A percentile compares a stretch with the other conserved stretches of the same genome.
These are phyloP conservation scores for Kwoniella shivajii DNA, from an alignment of 1,284 basidiomycete species.

Conservation along the genomic window DNA sequence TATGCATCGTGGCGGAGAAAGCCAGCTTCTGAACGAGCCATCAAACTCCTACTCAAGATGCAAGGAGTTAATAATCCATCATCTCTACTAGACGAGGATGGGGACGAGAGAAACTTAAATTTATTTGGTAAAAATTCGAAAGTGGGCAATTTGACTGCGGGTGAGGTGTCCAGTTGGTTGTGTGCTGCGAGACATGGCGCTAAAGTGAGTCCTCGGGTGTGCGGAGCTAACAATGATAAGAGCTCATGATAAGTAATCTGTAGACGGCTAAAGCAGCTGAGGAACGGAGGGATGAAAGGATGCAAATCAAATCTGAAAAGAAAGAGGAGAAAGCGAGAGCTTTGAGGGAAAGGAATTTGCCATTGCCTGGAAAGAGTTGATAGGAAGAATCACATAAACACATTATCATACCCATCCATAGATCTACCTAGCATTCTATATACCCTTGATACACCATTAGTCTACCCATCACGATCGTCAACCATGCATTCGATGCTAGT, in stretches of 20 bases:
- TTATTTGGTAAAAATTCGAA: constrained; percentile 25
- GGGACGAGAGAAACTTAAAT: constrained; percentile 8
- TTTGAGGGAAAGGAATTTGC: constrained; percentile 16
- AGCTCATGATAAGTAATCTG: background rate
- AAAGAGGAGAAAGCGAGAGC: constrained; percentile 22
- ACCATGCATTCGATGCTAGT: no score
- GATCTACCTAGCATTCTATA: no score
- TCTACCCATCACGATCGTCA: no score
- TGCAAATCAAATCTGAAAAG: constrained; percentile 1
- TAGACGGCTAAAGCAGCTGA: constrained; percentile 15
- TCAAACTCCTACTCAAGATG: constrained; percentile 64
- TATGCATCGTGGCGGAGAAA: constrained; percentile 72
- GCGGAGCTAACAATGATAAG: background rate
- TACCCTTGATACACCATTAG: no score
- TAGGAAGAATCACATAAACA: no score
- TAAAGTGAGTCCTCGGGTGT: constrained; percentile 20
- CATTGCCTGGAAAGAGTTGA: no score
- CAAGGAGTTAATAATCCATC: constrained; percentile 34
- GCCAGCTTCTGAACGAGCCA: constrained; percentile 69
- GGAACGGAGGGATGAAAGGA: constrained; percentile 14
- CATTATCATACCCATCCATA: no score
- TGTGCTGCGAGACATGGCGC: constrained; percentile 41
- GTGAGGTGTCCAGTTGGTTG: constrained; percentile 35
- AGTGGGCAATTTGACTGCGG: constrained; percentile 27
- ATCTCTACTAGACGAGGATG: constrained; percentile 1